These are phyloP conservation scores for Colletotrichum zoysiae DNA, from an alignment of 2,329 filamentous ascomycete genomes.

Conservation along the genomic window DNA sequence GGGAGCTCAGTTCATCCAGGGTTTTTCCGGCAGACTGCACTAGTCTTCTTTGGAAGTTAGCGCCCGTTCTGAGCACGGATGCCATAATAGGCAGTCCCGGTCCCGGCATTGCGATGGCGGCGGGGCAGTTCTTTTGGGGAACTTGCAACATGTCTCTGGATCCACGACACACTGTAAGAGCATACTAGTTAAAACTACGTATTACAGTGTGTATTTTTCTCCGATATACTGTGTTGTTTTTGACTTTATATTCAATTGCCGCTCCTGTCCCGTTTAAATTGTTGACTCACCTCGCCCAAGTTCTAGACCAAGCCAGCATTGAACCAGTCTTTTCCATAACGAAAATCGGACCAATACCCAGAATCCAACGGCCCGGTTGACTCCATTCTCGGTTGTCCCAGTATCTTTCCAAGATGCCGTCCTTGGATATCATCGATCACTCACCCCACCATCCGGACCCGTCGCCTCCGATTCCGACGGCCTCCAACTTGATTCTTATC, in stretches of 20 bases:
- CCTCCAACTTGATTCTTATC: constrained; percentile 92
- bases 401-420: constrained; percentile 58
- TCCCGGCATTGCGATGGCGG: constrained; percentile 36
- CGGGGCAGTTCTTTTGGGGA: constrained; percentile 21
- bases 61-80: constrained; percentile 11
- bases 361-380: not conserved
- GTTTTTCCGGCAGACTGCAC: constrained; percentile 29
- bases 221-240: constrained; percentile 23
- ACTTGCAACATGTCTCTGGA: constrained; percentile 15
- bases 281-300: constrained; percentile 27
- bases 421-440: constrained; percentile 74
- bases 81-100: constrained; percentile 40
- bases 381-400: not conserved
- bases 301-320: constrained; percentile 6
- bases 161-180: constrained; percentile 21
- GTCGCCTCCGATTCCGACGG: constrained; percentile 78
- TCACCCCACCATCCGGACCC: constrained; percentile 88
- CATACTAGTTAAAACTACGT: fast-evolving
- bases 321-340: not conserved
- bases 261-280: constrained; percentile 21
- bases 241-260: constrained; percentile 19
- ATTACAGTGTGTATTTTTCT: constrained; percentile 10
- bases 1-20: constrained; percentile 31
- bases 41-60: constrained; percentile 16
- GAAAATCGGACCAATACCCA: not conserved